These are phyloP conservation scores for Trichoderma atrobrunneum DNA, from an alignment of 2,329 filamentous ascomycete species.

Conservation along the genomic window DNA sequence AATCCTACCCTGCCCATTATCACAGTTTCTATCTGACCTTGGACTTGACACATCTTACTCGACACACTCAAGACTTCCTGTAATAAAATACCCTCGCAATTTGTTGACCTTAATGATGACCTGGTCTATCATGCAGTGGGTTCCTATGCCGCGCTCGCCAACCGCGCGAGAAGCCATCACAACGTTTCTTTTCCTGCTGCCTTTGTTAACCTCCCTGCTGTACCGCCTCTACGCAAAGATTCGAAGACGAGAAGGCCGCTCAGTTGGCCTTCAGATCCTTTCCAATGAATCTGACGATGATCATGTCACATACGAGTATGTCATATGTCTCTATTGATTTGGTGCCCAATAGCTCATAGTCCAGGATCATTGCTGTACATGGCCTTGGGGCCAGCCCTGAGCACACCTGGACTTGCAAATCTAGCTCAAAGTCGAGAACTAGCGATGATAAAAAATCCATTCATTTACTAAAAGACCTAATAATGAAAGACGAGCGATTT, in stretches of 20 bases:
- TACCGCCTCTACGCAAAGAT: neutral
- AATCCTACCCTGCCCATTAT: too few species aligned
- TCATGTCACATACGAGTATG: neutral
- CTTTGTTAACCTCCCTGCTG: rapidly evolving
- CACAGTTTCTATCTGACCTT: too few species aligned
- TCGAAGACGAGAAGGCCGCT: neutral
- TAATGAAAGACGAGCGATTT: constrained; percentile 18
- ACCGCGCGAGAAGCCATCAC: neutral
- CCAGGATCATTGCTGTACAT: constrained; percentile 24
- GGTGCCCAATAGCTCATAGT: neutral
- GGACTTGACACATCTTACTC: neutral
- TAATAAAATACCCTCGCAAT: rapidly evolving
- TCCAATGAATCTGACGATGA: neutral
- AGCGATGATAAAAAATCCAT: neutral
- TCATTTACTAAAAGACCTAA: constrained; percentile 22
- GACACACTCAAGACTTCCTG: rapidly evolving
- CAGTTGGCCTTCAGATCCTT: neutral
- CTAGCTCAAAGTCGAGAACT: neutral
- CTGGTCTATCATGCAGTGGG: neutral
- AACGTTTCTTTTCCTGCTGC: neutral
- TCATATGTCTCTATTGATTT: neutral
- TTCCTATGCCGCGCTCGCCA: neutral
- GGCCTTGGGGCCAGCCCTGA: constrained; percentile 23
- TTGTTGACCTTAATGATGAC: neutral
- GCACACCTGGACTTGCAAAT: constrained; percentile 21